These are phyloP conservation scores for Balakata baccata DNA, from an alignment of 345 rosid genomes.

Conservation along the genomic window DNA sequence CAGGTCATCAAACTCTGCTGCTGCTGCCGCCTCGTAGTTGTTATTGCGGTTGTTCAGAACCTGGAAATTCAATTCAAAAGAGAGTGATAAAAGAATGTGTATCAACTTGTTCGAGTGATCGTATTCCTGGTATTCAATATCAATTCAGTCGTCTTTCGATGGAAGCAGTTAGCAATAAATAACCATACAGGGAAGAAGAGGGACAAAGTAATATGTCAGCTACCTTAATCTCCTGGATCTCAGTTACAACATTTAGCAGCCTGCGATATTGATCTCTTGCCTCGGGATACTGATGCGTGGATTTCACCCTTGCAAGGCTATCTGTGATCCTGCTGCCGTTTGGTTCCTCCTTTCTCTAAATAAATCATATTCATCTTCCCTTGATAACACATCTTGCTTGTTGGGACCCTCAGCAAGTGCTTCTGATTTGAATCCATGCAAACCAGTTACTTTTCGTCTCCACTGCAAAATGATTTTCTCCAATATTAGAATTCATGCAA, in stretches of 20 bases:
- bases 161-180: neutral
- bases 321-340: slow-evolving; percentile 73
- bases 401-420: slow-evolving; percentile 40
- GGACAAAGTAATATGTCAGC: neutral
- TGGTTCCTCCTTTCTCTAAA: slow-evolving; percentile 81
- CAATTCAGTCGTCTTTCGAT: neutral
- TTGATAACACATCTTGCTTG: slow-evolving; percentile 35
- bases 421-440: slow-evolving; percentile 79
- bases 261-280: slow-evolving; percentile 86
- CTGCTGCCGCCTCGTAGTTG: slow-evolving; percentile 26
- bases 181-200: neutral
- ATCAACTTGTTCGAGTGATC: too few species aligned
- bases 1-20: slow-evolving; percentile 46
- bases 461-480: slow-evolving; percentile 92
- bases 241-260: slow-evolving; percentile 69
- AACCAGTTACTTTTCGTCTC: slow-evolving; percentile 85
- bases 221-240: slow-evolving; percentile 83
- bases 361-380: slow-evolving; percentile 78
- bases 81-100: neutral
- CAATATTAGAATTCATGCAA: slow-evolving; percentile 37
- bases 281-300: slow-evolving; percentile 88
- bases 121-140: too few species aligned
- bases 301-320: slow-evolving; percentile 86
- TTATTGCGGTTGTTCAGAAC: slow-evolving; percentile 29
- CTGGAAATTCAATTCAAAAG: slow-evolving; percentile 27